These are phyloP conservation scores for Mycosphaerelloides madeirae DNA, from an alignment of 2,329 filamentous ascomycete species.

Conservation along the genomic window DNA sequence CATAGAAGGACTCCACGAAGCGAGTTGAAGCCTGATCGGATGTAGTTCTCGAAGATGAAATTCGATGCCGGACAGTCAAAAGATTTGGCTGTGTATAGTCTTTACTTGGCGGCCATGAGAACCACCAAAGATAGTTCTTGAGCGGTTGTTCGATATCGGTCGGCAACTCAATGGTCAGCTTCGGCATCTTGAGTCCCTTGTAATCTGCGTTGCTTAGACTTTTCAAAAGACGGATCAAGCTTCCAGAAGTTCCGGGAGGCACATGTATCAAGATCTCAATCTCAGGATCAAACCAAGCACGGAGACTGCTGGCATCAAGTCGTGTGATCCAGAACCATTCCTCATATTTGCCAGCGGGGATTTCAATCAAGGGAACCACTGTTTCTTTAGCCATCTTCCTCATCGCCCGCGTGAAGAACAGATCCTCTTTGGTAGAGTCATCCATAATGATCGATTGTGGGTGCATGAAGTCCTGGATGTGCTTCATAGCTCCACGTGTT, in stretches of 20 bases:
- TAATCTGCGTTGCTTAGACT: constrained; percentile 76
- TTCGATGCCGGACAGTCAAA: constrained; percentile 69
- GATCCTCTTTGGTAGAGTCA: constrained; percentile 60
- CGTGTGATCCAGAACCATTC: constrained; percentile 72
- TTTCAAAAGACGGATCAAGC: constrained; percentile 68
- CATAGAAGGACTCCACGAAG: constrained; percentile 86
- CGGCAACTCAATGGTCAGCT: constrained; percentile 81
- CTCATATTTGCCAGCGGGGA: constrained; percentile 61
- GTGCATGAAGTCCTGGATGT: constrained; percentile 69
- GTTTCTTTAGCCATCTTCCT: constrained; percentile 51
- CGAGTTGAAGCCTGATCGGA: constrained; percentile 68
- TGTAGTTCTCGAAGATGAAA: constrained; percentile 55
- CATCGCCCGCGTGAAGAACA: constrained; percentile 60
- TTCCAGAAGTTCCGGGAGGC: constrained; percentile 63
- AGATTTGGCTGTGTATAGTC: constrained; percentile 40
- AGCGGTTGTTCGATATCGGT: constrained; percentile 62
- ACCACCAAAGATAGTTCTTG: constrained; percentile 56
- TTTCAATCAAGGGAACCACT: constrained; percentile 64
- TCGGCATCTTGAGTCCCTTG: constrained; percentile 61
- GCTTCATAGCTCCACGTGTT: constrained; percentile 60
- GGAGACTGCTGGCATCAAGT: constrained; percentile 67
- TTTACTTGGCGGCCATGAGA: constrained; percentile 63
- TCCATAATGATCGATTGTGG: constrained; percentile 75
- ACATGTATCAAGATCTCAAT: constrained; percentile 84
- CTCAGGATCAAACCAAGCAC: constrained; percentile 69